These are phyloP conservation scores for Coemansia pectinata DNA, from an alignment of 192 early-diverging fungal genomes.

Conservation along the genomic window DNA sequence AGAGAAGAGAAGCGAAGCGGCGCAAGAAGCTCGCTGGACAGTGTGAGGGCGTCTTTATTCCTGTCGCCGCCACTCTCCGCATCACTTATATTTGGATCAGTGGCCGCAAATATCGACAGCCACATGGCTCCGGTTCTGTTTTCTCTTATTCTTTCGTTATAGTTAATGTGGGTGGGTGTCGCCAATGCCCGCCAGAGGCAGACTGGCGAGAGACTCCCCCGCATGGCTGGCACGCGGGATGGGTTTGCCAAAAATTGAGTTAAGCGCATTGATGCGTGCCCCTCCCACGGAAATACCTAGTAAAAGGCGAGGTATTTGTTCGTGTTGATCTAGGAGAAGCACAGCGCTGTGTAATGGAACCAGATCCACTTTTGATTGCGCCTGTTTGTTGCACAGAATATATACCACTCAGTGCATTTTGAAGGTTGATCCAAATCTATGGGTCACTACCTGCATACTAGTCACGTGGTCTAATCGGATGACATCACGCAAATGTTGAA, in stretches of 20 bases:
- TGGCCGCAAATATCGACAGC: neutral
- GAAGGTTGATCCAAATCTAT: neutral
- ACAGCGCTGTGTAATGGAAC: slow-evolving; percentile 15
- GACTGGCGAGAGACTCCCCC: slow-evolving; percentile 3
- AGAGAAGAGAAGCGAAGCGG: neutral
- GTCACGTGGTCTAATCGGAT: neutral
- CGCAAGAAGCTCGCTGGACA: neutral
- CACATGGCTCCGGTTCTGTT: neutral
- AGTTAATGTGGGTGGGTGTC: neutral
- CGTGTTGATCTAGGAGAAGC: slow-evolving; percentile 23
- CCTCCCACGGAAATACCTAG: slow-evolving; percentile 32
- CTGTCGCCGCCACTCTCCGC: neutral
- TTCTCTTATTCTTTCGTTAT: neutral
- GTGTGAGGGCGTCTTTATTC: neutral
- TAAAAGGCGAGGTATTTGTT: slow-evolving; percentile 35
- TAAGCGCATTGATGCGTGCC: slow-evolving; percentile 17
- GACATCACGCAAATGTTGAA: too few species aligned
- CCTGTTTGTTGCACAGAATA: neutral
- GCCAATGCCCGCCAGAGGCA: neutral
- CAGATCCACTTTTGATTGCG: neutral
- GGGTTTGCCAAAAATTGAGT: slow-evolving; percentile 27
- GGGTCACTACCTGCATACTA: neutral
- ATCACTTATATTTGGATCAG: neutral
- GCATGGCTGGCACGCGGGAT: slow-evolving; percentile 1
- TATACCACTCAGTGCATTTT: neutral